A percentile compares a stretch with the other conserved stretches of the same genome.
These are phyloP conservation scores for Paecilomyces sp. DNA, from an alignment of 2,329 filamentous ascomycete genomes.

Conservation along the genomic window DNA sequence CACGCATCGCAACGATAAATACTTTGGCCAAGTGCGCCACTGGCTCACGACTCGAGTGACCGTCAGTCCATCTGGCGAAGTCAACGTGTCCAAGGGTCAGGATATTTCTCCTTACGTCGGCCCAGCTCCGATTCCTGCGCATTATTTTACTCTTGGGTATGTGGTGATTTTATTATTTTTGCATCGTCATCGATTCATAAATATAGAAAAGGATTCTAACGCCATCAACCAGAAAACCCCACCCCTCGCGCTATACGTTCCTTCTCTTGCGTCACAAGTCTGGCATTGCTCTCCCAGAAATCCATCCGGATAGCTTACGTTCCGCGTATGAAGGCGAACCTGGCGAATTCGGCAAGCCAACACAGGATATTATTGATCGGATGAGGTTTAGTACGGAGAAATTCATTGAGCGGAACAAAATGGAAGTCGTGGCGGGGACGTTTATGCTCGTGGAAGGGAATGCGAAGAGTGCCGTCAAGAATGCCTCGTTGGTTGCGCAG, in stretches of 20 bases:
- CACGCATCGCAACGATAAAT: slow-evolving; percentile 6
- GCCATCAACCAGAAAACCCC: slow-evolving; percentile 2
- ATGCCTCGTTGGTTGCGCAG: slow-evolving; percentile 3
- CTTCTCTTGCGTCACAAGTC: slow-evolving; percentile 3
- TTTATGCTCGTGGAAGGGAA: slow-evolving; percentile 9
- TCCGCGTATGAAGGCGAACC: slow-evolving; percentile 1
- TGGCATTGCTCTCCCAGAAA: background rate
- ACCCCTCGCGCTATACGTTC: slow-evolving; percentile 8
- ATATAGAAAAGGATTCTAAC: background rate
- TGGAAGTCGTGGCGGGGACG: slow-evolving; percentile 6
- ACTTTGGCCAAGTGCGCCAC: slow-evolving; percentile 7
- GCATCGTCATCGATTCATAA: too few relatives aligned
- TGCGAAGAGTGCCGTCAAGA: slow-evolving; percentile 4
- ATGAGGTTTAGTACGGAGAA: slow-evolving; percentile 6
- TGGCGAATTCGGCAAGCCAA: slow-evolving; percentile 5
- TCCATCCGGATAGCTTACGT: background rate
- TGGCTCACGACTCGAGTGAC: slow-evolving; percentile 5
- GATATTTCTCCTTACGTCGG: slow-evolving; percentile 5
- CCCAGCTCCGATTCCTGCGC: slow-evolving; percentile 6
- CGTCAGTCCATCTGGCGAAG: slow-evolving; percentile 1
- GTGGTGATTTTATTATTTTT: background rate
- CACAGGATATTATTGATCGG: slow-evolving; percentile 7
- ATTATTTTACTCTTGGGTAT: slow-evolving; percentile 2
- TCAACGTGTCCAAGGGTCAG: background rate
- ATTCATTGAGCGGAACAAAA: slow-evolving; percentile 4